phyloP scores from a whole-genome alignment of 169 alveolate genomes.

The Blepharisma undulans region DNA sequence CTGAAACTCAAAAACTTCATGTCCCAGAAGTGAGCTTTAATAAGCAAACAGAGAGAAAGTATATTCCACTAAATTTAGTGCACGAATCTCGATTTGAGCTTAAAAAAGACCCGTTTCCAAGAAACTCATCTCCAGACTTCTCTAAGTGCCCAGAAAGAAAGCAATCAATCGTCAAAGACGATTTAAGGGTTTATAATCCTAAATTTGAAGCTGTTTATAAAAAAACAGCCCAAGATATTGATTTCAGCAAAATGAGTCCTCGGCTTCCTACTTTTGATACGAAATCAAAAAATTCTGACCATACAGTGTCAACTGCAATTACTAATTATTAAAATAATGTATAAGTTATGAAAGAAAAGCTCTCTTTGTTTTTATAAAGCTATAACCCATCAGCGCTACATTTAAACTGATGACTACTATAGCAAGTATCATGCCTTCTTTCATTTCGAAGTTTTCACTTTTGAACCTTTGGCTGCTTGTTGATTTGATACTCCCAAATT shows the following conservation, averaged over 20 bases:
- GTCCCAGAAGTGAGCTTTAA: not conserved
- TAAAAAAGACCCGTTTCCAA: not conserved
- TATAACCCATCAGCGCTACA: not conserved
- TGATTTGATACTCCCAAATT: not conserved
- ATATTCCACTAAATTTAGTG: not conserved
- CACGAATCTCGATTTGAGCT: not conserved
- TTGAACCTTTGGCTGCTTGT: not conserved
- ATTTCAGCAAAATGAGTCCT: not conserved
- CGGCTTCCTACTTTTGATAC: not conserved
- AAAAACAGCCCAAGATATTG: not conserved
- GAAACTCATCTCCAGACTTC: not conserved
- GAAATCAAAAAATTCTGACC: not conserved
- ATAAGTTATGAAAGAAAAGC: not conserved
- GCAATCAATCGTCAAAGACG: not conserved
- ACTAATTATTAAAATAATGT: not conserved
- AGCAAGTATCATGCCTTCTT: constrained; percentile 11
- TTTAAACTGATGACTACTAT: not conserved
- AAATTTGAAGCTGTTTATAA: not conserved
- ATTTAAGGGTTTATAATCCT: not conserved
- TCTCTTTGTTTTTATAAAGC: constrained; percentile 1
- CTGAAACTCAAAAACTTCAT: not conserved
- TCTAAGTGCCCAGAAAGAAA: not conserved
- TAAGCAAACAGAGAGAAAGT: not conserved
- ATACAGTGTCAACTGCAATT: not conserved
- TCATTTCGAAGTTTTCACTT: not conserved